A percentile compares a stretch with the other conserved stretches of the same genome.
Conservation (phyloP, 2,329 filamentous ascomycete genomes). For the Malbranchea cinnamomea region DNA sequence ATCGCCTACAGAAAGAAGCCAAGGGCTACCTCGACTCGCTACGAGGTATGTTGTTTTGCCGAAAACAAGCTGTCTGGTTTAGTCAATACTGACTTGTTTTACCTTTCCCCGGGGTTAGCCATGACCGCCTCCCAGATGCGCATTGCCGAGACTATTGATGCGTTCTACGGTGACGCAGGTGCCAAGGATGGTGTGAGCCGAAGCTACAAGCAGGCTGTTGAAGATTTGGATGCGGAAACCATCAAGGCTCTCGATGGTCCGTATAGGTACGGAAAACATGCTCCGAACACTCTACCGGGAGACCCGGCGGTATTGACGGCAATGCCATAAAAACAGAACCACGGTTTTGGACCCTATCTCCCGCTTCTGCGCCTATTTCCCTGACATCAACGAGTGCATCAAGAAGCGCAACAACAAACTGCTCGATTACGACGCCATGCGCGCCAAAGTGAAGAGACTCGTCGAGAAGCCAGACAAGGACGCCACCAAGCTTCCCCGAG, state of each 20-base stretch:
- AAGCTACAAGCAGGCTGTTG: constrained; percentile 96
- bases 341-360: constrained; percentile 93
- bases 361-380: constrained; percentile 95
- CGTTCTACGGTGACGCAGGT: constrained; percentile 93
- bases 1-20: constrained; percentile 88
- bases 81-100: not conserved
- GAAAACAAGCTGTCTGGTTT: not conserved
- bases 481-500: constrained; percentile 83
- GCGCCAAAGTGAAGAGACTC: constrained; percentile 90
- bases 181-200: constrained; percentile 88
- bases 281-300: not conserved
- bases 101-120: constrained; percentile 36
- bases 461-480: constrained; percentile 99
- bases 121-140: constrained; percentile 99
- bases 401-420: constrained; percentile 98
- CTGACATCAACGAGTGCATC: constrained; percentile 97
- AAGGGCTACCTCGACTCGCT: constrained; percentile 96
- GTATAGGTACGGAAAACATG: constrained; percentile 47
- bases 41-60: constrained; percentile 44
- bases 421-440: constrained; percentile 91
- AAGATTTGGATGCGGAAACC: constrained; percentile 92
- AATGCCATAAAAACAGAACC: constrained; percentile 36
- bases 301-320: constrained; percentile 4
- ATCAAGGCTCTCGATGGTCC: constrained; percentile 97
- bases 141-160: constrained; percentile 97